phyloP scores from a whole-genome alignment of 768 basidiomycete species.

The Neoboletus subvelutipes region DNA sequence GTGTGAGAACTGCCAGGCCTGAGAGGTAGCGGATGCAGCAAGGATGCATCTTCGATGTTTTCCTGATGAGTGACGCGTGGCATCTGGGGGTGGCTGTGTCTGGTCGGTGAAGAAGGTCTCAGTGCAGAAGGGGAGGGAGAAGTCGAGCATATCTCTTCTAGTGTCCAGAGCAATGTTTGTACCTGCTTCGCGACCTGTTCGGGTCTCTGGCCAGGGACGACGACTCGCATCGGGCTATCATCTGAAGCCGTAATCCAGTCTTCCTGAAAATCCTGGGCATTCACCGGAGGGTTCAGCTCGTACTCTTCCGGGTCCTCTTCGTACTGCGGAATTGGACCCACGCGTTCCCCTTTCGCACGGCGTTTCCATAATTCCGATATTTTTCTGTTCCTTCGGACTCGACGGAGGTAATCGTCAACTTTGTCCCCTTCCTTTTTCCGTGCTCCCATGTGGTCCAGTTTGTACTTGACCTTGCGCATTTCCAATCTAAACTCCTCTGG shows the following conservation, averaged over 20 bases:
- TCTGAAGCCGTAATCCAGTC: slow-evolving; percentile 39
- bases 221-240: slow-evolving; percentile 32
- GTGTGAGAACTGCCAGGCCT: not conserved
- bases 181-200: slow-evolving; percentile 25
- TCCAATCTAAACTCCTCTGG: slow-evolving; percentile 47
- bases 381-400: slow-evolving; percentile 30
- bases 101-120: slow-evolving; percentile 2
- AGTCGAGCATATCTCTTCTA: slow-evolving; percentile 18
- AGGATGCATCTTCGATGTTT: not conserved
- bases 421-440: slow-evolving; percentile 37
- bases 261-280: slow-evolving; percentile 32
- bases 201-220: slow-evolving; percentile 37
- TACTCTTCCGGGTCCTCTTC: slow-evolving; percentile 36
- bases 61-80: slow-evolving; percentile 4
- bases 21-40: not conserved
- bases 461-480: slow-evolving; percentile 55
- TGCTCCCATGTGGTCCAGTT: slow-evolving; percentile 46
- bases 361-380: slow-evolving; percentile 27
- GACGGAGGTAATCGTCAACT: slow-evolving; percentile 29
- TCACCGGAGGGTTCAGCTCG: slow-evolving; percentile 31
- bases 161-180: slow-evolving; percentile 16
- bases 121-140: not conserved
- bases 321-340: slow-evolving; percentile 31
- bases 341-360: slow-evolving; percentile 29
- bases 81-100: not conserved